Evolutionary conservation across 1,284 basidiomycete species (phyloP), one percentile per base, ranked within the genome.

Genomic region (Irpex lacteus): DNA sequence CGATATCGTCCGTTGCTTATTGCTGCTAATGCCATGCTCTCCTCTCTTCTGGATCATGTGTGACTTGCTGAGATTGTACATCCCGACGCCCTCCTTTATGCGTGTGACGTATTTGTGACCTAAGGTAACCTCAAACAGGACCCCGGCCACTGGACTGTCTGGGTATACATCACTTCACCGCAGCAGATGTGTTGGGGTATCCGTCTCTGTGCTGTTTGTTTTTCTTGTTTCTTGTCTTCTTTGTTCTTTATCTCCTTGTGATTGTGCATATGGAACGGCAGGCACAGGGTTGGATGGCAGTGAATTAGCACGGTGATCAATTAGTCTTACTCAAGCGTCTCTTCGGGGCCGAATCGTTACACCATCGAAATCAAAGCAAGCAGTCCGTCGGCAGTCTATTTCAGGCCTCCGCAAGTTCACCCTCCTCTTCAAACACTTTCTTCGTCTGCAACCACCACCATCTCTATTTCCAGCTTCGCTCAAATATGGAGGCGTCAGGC

Each of bases 1-100:
- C 61, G 66, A 68, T 60, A 69, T 60, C 61, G 59, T 63, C 64
- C 50, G 2, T 52, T 62, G 66, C 63, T 60, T 68, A 66, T 67
- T 64, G 53, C 61, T 66, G 38, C 54, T 62, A 66, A 68, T 69
- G 67, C 63, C 44, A 44, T 44, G 36, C 60, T 60, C 61, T 40
- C 65, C 63, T 63, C 69, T 67, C 66, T 62, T 56, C 65, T 61
- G 65, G 65, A 62, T 54, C 50, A 26, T 11, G 32, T 34, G 32
- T 34, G 32, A 34, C 32, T 34, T 34, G 32, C 6, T 34, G 1
- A 34, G 32, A 34, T 34, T 6, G 32, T 34, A 34, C 4, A 34
- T 34, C 32, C 32, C 32, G 32, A 34, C 32, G 32, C 32, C 32
- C 32, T 34, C 32, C 32, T 34, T 34, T 6, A 34, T 15, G 44